Evolutionary conservation across 148 eudicot species (phyloP).

Genomic region (Rhododendron kiyosumense): DNA sequence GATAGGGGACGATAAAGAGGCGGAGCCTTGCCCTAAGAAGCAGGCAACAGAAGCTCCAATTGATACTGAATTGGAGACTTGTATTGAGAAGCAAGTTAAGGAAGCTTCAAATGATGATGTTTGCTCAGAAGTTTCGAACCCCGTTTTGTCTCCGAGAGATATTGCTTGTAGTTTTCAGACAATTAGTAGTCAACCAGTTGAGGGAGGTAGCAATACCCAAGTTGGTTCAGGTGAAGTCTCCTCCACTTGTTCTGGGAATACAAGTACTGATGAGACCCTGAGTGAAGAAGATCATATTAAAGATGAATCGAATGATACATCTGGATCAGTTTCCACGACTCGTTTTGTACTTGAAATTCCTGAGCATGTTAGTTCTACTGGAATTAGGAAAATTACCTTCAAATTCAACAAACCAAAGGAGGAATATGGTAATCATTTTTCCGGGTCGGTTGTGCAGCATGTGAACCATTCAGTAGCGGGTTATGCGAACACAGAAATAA

Average conservation of each 20-base stretch:
- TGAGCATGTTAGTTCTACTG: conserved; percentile 57
- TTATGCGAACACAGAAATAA: conserved; percentile 13
- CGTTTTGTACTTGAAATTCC: conserved; percentile 73
- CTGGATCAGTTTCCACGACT: conserved; percentile 36
- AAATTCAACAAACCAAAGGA: conserved; percentile 78
- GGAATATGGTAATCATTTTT: conserved; percentile 31
- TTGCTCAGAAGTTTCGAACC: conserved; percentile 42
- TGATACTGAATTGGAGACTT: conserved; percentile 7
- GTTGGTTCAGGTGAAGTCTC: conserved; percentile 54
- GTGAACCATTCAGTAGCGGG: conserved; percentile 15
- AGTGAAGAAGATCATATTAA: conserved; percentile 38
- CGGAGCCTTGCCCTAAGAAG: conserved; percentile 19
- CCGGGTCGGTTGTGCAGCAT: conserved; percentile 19
- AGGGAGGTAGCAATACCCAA: conserved; percentile 27
- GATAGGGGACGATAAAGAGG: conserved; percentile 25
- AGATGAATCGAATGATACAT: conserved; percentile 8
- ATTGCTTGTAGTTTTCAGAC: conserved; percentile 42
- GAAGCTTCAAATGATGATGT: conserved; percentile 11
- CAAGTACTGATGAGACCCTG: conserved; percentile 36
- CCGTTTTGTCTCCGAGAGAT: conserved; percentile 43
- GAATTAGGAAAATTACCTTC: conserved; percentile 82
- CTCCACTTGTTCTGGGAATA: conserved; percentile 53
- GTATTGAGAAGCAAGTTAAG: background rate
- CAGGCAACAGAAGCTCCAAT: conserved; percentile 8
- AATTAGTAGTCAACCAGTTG: conserved; percentile 39